Evolutionary conservation across 2,329 filamentous ascomycete species (phyloP).

Genomic region (Trichoderma hamatum): DNA sequence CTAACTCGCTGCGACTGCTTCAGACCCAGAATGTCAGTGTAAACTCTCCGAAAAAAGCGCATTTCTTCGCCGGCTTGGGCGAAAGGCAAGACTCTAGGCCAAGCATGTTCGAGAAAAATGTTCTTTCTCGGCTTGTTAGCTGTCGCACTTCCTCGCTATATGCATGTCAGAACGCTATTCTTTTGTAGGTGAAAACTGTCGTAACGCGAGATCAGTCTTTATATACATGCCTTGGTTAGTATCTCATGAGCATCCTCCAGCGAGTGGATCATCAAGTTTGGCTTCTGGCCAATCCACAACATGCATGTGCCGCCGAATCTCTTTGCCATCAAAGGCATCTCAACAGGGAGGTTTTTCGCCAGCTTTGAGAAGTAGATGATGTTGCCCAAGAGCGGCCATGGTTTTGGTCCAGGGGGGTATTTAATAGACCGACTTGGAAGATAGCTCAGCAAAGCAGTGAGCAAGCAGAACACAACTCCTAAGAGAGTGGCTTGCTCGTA

Average conservation of each 20-base stretch:
- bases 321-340: not conserved
- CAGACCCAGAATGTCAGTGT: not conserved
- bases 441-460: not conserved
- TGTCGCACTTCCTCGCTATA: not conserved
- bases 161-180: not conserved
- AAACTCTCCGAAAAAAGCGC: not conserved
- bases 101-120: not conserved
- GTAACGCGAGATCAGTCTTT: too few species aligned
- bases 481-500: not conserved
- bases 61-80: not conserved
- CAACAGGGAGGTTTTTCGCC: not conserved
- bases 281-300: conserved; percentile 1
- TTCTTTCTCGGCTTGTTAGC: not conserved
- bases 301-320: conserved; percentile 5
- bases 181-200: not conserved
- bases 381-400: not conserved
- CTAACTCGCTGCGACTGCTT: not conserved
- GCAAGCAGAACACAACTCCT: not conserved
- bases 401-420: not conserved
- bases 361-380: not conserved
- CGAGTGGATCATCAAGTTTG: not conserved
- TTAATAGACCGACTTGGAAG: not conserved
- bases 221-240: not conserved
- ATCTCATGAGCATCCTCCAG: not conserved
- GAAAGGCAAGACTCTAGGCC: not conserved